Evolutionary conservation across 495 filamentous ascomycete genomes (phyloP).

Genomic region (Penicillium pulvis): DNA sequence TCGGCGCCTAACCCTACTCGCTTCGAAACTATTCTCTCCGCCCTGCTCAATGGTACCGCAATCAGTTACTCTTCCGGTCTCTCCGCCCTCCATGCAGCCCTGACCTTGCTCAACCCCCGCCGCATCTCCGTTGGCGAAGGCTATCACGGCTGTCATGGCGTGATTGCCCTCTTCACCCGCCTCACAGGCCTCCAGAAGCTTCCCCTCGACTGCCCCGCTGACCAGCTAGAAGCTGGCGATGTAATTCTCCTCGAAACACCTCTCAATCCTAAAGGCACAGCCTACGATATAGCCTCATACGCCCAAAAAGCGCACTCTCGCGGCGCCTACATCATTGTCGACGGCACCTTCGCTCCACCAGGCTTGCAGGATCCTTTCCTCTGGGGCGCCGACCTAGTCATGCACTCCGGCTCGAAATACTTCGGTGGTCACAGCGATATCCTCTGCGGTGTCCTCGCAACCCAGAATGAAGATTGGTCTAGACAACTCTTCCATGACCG

Average conservation of each 20-base stretch:
- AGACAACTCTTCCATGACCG: slow-evolving; percentile 62
- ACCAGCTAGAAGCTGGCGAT: slow-evolving; percentile 68
- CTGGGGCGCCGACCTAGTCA: slow-evolving; percentile 77
- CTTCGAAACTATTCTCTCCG: slow-evolving; percentile 78
- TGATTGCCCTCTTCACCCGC: slow-evolving; percentile 68
- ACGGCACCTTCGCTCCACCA: slow-evolving; percentile 92
- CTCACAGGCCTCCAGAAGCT: slow-evolving; percentile 71
- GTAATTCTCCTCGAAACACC: slow-evolving; percentile 92
- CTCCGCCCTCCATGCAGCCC: slow-evolving; percentile 80
- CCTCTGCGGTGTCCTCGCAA: slow-evolving; percentile 79
- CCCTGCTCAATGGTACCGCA: slow-evolving; percentile 66
- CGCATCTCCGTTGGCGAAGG: slow-evolving; percentile 76
- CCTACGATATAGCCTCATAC: slow-evolving; percentile 66
- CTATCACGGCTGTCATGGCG: slow-evolving; percentile 93
- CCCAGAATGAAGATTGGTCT: slow-evolving; percentile 59
- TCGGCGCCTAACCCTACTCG: slow-evolving; percentile 74
- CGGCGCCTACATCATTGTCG: slow-evolving; percentile 79
- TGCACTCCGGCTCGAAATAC: slow-evolving; percentile 95
- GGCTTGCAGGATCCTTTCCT: slow-evolving; percentile 82
- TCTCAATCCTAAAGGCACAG: slow-evolving; percentile 83
- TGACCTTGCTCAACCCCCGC: slow-evolving; percentile 75
- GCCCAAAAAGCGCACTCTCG: slow-evolving; percentile 69
- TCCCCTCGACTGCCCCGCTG: slow-evolving; percentile 58
- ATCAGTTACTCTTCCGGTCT: slow-evolving; percentile 85
- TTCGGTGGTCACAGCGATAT: slow-evolving; percentile 92